Conservation (phyloP, 2,329 filamentous ascomycete genomes). For the Dothidotthia symphoricarpi region DNA sequence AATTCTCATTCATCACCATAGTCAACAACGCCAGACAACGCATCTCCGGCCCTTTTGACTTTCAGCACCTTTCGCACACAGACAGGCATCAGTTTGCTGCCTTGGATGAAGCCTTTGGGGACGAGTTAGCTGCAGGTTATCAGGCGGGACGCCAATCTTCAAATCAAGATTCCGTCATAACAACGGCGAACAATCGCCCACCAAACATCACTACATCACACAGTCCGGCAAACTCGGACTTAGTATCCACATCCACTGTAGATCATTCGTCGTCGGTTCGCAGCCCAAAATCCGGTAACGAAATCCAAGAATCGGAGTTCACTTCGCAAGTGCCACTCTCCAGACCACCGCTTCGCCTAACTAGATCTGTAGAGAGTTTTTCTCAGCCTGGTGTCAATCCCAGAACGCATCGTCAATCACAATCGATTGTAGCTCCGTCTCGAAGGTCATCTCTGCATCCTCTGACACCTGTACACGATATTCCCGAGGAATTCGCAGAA, state of each 20-base stretch:
- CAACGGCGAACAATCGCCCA: constrained; percentile 50
- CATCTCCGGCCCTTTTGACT: constrained; percentile 64
- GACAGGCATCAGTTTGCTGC: constrained; percentile 54
- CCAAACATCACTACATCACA: constrained; percentile 31
- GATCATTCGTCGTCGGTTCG: constrained; percentile 22
- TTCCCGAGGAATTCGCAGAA: constrained; percentile 15
- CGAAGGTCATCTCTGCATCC: constrained; percentile 39
- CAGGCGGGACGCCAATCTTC: constrained; percentile 55
- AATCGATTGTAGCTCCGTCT: constrained; percentile 43
- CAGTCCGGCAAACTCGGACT: constrained; percentile 15
- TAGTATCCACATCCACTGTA: constrained; percentile 17
- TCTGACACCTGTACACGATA: constrained; percentile 19
- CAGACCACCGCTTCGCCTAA: constrained; percentile 26
- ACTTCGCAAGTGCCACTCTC: constrained; percentile 10
- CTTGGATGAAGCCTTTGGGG: constrained; percentile 51
- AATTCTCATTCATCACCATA: constrained; percentile 14
- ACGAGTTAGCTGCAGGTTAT: constrained; percentile 43
- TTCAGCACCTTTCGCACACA: constrained; percentile 63
- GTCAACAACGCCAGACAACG: constrained; percentile 29
- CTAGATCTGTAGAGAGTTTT: constrained; percentile 53
- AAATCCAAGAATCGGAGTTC: constrained; percentile 12
- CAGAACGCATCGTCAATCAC: constrained; percentile 40
- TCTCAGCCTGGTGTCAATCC: constrained; percentile 52
- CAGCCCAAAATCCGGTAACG: constrained; percentile 18
- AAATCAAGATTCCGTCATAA: constrained; percentile 51